Evolutionary conservation across 75 land plant genomes (phyloP), one percentile per base, ranked within the genome.

Genomic region (Pseudotsuga menziesii): DNA sequence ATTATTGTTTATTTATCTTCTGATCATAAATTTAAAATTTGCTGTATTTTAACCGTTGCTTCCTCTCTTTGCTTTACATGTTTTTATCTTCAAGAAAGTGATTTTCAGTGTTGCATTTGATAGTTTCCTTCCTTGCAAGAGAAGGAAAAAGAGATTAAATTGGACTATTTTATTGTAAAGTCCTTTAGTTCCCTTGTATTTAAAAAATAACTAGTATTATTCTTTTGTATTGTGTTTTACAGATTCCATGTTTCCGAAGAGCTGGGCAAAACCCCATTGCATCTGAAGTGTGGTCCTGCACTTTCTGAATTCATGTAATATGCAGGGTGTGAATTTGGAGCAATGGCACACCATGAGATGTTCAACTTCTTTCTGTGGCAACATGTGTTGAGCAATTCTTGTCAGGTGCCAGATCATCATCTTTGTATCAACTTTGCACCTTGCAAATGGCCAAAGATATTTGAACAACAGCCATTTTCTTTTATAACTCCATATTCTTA

Each of bases 371-470:
- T 73, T 48, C 16, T 52, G 25, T 52, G 5, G 75, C 57, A 26
- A 17, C 75, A 1, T 9, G 23, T 48, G 19, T 44, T n/a, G 36
- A 22, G 22, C 23, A 72, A 35, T 22, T 7, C 26, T 22, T n/a
- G 16, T 52, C 16, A n/a, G 74, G 25, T 73, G 56, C 75, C 25
- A 22, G 75, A 55, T 73, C 9, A 73, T 73, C 75, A 67, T n/a
- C 44, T 67, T 7, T 67, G 52, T 39, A 39, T 67, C n/a, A 44
- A 44, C 48, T 36, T 36, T 39, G 36, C 44, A 7, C 19, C 39
- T 67, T 61, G 72, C 32, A 67, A 67, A 67, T 67, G 41, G 72
- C 72, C 32, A 67, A 67, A 39, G 72, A 20, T 19, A 17, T 19
- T 29, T 39, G 36, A 14, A 23, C 23, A 17, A 71, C 55, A 41